Evolutionary conservation across 177 flowering plant genomes (phyloP).

Genomic region (Tripterygium wilfordii): DNA sequence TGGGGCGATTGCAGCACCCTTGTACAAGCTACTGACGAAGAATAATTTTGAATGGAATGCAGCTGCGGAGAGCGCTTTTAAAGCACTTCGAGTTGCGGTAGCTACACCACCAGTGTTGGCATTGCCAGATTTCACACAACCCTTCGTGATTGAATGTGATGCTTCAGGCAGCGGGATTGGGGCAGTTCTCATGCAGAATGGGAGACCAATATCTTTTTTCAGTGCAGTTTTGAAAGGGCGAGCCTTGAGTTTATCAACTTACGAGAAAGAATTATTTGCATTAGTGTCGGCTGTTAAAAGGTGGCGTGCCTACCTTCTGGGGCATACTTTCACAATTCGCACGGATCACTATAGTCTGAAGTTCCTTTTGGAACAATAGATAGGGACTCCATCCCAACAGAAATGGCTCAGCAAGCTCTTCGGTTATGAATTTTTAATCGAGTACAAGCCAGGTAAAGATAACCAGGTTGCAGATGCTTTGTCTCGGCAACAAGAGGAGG

Average conservation of each 20-base stretch:
- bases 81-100: not conserved
- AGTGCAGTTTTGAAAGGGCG: not conserved
- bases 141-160: not conserved
- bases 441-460: not conserved
- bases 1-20: no score
- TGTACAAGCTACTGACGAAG: not conserved
- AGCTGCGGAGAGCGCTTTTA: not conserved
- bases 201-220: slow-evolving; percentile 1
- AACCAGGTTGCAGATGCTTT: slow-evolving; percentile 6
- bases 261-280: slow-evolving; percentile 7
- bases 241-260: not conserved
- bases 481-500: not conserved
- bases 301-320: slow-evolving; percentile 1
- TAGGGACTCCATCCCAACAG: not conserved
- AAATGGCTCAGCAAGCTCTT: not conserved
- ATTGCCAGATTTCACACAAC: not conserved
- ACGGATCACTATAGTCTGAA: not conserved
- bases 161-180: slow-evolving; percentile 4
- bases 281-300: not conserved
- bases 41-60: not conserved
- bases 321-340: not conserved
- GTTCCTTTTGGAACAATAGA: not conserved
- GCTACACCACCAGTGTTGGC: not conserved
- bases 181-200: slow-evolving; percentile 1
- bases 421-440: not conserved